Conservation (phyloP, 2,329 filamentous ascomycete genomes). For the Lojkania enalia region DNA sequence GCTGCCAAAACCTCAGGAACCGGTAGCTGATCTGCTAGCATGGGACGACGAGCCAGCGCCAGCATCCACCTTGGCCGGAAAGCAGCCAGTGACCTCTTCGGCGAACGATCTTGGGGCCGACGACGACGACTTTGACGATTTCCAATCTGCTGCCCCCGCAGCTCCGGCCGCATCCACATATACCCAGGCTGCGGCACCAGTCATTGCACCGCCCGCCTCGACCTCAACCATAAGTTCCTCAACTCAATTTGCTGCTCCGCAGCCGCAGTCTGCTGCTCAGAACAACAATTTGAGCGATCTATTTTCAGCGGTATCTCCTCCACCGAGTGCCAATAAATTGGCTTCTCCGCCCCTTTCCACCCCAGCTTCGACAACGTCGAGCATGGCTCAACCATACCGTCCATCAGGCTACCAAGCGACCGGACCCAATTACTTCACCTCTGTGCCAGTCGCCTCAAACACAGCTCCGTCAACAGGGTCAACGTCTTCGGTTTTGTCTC, state of each 20-base stretch:
- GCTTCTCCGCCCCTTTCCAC: constrained; percentile 51
- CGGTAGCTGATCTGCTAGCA: constrained; percentile 89
- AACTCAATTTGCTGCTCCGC: constrained; percentile 77
- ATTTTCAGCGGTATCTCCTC: constrained; percentile 79
- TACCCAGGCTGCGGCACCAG: constrained; percentile 57
- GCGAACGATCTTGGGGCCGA: constrained; percentile 59
- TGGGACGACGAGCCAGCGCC: constrained; percentile 76
- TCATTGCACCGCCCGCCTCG: constrained; percentile 52
- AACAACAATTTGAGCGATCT: constrained; percentile 79
- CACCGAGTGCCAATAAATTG: constrained; percentile 58
- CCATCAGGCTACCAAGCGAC: constrained; percentile 71
- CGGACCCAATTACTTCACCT: constrained; percentile 94
- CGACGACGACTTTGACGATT: constrained; percentile 97
- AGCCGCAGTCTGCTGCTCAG: constrained; percentile 82
- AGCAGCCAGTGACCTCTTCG: constrained; percentile 46
- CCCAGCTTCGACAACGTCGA: constrained; percentile 40
- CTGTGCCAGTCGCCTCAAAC: constrained; percentile 57
- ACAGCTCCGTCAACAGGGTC: constrained; percentile 40
- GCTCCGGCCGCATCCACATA: constrained; percentile 55
- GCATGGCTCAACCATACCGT: constrained; percentile 54
- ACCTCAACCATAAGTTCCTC: constrained; percentile 54
- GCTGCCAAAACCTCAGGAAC: constrained; percentile 73
- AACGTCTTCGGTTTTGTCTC: constrained; percentile 50
- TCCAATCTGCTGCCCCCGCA: constrained; percentile 75
- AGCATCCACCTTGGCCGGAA: constrained; percentile 50